Evolutionary conservation across 2,329 filamentous ascomycete species (phyloP), one percentile per base, ranked within the genome.

Genomic region (Lasiodiplodia sp.): DNA sequence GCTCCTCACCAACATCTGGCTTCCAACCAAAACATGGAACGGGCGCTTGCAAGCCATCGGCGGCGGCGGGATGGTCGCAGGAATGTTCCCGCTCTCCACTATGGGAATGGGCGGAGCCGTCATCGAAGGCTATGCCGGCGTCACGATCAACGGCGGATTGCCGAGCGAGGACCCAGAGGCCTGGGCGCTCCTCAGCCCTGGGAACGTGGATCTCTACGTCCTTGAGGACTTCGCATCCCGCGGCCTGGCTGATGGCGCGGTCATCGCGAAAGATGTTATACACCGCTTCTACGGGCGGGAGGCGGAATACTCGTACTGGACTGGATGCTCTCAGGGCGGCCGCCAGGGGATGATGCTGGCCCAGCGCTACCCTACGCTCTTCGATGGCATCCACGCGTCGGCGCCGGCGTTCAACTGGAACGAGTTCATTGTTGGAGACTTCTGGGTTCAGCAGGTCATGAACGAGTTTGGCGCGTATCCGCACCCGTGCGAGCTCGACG

Each of bases 331-430:
- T 21, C 75, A 73, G 21, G 79, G 79, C 47, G 80, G 80, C 3
- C 67, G 79, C 25, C 79, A 81, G 67, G 79, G 79, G 2, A 57
- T 78, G 21, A 79, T 78, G 73, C 52, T 75, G 8, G 79, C 79
- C 8, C 80, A 83, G 66, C 68, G 75, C 16, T 81, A 78, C 69
- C 80, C 80, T 4, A 65, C 74, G 4, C 72, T 73, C 2, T 82
- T 78, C 67, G 76, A 83, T 70, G 80, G 81, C n/a, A 82, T 83
- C 63, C 67, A 80, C 2, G 79, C 82, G 5, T 68, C 70, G 6
- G 76, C 80, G 1, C 80, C 81, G 16, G 80, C 80, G 2, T 75
- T 81, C 56, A 78, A 81, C 62, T 80, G 75, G 52, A 63, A 66
- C 8, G 57, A 72, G n/a, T 25, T 77, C 70, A 70, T 71, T 21